Base-by-base conservation (phyloP, 495 filamentous ascomycete genomes). In the Cryomyces minteri region DNA sequence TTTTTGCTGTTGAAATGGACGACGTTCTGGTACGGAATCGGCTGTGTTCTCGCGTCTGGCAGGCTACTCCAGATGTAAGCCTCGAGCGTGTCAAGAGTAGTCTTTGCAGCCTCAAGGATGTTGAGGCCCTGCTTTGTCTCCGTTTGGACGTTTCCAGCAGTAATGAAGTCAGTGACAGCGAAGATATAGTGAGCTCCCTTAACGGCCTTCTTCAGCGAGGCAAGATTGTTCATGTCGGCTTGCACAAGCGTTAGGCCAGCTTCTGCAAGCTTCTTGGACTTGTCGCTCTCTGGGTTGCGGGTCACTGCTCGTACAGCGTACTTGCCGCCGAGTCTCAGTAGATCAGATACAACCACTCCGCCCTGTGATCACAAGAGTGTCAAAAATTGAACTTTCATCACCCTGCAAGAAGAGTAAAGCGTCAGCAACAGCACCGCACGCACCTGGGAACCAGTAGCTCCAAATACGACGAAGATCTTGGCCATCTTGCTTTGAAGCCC, bases 1-100 rank as follows among this genome's bases (percentile, higher is more conserved):
- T 74, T 73, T 56, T 81, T 82, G 47, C 54, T 51, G 56, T 81
- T 76, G 51, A 79, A 83, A 55, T 80, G 75, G 30, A 64, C 56
- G 30, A 81, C 68, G 45, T 73, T 53, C n/a, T 57, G 43, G 8
- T 71, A 61, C n/a, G n/a, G n/a, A n/a, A n/a, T n/a, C n/a, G 40
- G 58, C 60, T 12, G 72, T 71, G 28, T 63, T 56, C 34, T 58
- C 55, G 14, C 73, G 58, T 62, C 50, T 48, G 39, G 54, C 60
- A 5, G 58, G 53, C 38, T 59, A 45, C 3, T 48, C 51, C 28
- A 66, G 50, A 9, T 54, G 56, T n/a, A 61, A 67, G 64, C 65
- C 76, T 7, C 77, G 67, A 47, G 67, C 62, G 49, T 75, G 69
- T 44, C 72, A 59, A 0, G 74, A 61, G 8, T 61, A 63, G 11